Conservation (phyloP, 768 basidiomycete species). For the Myochromella boudieri region DNA sequence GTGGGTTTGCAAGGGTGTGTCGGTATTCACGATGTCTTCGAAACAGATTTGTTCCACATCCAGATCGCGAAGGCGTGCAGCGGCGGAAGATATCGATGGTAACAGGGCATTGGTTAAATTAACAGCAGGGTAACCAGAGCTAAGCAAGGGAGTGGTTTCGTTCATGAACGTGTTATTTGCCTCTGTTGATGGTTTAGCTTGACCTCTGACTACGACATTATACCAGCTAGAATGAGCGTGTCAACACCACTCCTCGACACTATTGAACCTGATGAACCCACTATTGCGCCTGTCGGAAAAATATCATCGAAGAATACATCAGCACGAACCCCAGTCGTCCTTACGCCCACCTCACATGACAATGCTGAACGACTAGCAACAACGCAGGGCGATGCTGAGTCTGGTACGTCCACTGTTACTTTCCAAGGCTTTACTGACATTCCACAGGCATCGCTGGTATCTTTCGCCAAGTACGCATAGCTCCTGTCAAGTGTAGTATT, state of each 20-base stretch:
- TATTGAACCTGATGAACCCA: conserved; percentile 83
- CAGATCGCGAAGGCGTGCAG: conserved; percentile 19
- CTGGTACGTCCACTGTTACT: conserved; percentile 54
- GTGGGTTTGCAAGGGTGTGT: conserved; percentile 14
- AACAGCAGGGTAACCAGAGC: too few relatives aligned
- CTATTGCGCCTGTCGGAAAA: conserved; percentile 33
- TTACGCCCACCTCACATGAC: conserved; percentile 55
- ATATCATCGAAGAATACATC: conserved; percentile 29
- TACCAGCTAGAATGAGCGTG: conserved; percentile 39
- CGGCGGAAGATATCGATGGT: conserved; percentile 17
- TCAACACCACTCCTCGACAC: conserved; percentile 70
- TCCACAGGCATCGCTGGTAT: conserved; percentile 66
- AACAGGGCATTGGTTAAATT: neutral
- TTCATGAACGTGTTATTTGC: conserved; percentile 16
- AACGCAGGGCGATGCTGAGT: conserved; percentile 68
- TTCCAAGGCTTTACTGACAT: neutral
- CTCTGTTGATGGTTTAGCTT: conserved; percentile 1
- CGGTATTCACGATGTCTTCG: conserved; percentile 20
- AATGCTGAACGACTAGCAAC: conserved; percentile 46
- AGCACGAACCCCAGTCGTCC: conserved; percentile 47
- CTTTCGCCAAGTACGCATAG: conserved; percentile 62
- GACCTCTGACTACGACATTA: neutral
- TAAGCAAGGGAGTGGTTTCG: conserved; percentile 24
- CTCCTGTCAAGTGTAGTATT: conserved; percentile 1
- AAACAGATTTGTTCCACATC: conserved; percentile 20